Evolutionary conservation across 2,329 filamentous ascomycete genomes (phyloP), one percentile per base, ranked within the genome.

Genomic region (Lecanicillium sp.): DNA sequence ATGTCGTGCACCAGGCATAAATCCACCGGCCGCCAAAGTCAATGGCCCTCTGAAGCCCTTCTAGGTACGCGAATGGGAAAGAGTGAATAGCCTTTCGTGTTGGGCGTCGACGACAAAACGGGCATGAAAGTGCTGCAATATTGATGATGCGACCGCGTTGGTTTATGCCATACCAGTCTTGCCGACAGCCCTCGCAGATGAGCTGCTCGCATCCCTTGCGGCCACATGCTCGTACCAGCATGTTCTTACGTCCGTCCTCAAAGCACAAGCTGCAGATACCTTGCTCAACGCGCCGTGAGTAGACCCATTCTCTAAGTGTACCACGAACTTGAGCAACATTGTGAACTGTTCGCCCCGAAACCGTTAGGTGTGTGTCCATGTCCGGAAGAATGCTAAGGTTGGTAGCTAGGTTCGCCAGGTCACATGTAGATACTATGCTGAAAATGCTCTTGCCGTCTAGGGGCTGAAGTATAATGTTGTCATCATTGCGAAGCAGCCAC

Each of bases 161-260:
- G 46, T 73, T 74, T 41, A 66, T 50, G 0, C 66, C 65, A 41
- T 72, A 72, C 69, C 70, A 74, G 3, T 45, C 49, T 14, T 49
- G 42, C 9, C 59, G 46, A 41, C 69, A 73, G 11, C 42, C 47
- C 5, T 45, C 46, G 48, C 69, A 73, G 37, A 72, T 59, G 5
- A 51, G 48, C 50, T 71, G 63, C 12, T 52, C 36, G 41, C 69
- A 73, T 0, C 65, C 66, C 3, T 51, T 51, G 2, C 68, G 64
- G 10, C 67, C 66, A 41, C 69, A 74, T 3, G 68, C 65, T 1
- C 53, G 54, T 12, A 56, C 58, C 2, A 72, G 55, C 17, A 56
- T 50, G 3, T 41, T 45, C 41, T 65, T 62, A 25, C 56, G 53
- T 40, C 58, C 49, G 3, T 49, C 46, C 2, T 51, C 51, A 54